Evolutionary conservation across 2,329 filamentous ascomycete genomes (phyloP).

Genomic region (Ophiognomonia clavigignenti-juglandacearum): DNA sequence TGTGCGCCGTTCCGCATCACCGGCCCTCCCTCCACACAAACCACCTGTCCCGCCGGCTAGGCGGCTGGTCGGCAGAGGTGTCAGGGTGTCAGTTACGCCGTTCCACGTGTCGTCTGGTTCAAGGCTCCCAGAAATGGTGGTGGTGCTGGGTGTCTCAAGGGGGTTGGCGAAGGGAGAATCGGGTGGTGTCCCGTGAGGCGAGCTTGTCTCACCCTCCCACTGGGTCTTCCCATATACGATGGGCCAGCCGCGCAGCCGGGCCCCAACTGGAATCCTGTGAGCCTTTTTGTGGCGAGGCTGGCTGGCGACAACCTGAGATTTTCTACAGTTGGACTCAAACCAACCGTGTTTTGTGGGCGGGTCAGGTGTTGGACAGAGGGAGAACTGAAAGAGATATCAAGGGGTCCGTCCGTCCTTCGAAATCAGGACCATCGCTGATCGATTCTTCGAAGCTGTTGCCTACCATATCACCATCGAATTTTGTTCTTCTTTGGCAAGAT

Average conservation of each 20-base stretch:
- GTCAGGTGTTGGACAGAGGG: slow-evolving; percentile 5
- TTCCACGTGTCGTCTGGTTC: slow-evolving; percentile 1
- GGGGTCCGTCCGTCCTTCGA: not conserved
- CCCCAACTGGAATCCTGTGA: slow-evolving; percentile 4
- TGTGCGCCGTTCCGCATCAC: slow-evolving; percentile 4
- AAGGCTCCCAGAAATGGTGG: not conserved
- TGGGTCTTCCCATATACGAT: not conserved
- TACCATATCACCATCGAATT: not conserved
- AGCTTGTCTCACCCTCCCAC: slow-evolving; percentile 9
- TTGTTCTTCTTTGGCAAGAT: not conserved
- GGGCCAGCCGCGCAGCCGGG: slow-evolving; percentile 1
- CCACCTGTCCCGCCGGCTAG: not conserved
- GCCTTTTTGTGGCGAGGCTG: slow-evolving; percentile 11
- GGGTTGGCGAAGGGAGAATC: slow-evolving; percentile 8
- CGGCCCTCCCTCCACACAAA: not conserved
- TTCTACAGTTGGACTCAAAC: slow-evolving; percentile 3
- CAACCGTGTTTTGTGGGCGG: slow-evolving; percentile 7
- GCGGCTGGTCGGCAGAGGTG: slow-evolving; percentile 3
- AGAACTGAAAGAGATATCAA: slow-evolving; percentile 5
- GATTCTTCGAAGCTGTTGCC: no score
- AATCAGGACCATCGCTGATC: not conserved
- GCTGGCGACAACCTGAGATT: slow-evolving; percentile 3
- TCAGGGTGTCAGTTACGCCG: slow-evolving; percentile 2
- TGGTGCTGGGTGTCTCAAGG: not conserved
- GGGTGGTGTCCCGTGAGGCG: not conserved